Evolutionary conservation across 225 moss, liverwort and hornwort species (phyloP).

Genomic region (Physcomitrellopsis africana): DNA sequence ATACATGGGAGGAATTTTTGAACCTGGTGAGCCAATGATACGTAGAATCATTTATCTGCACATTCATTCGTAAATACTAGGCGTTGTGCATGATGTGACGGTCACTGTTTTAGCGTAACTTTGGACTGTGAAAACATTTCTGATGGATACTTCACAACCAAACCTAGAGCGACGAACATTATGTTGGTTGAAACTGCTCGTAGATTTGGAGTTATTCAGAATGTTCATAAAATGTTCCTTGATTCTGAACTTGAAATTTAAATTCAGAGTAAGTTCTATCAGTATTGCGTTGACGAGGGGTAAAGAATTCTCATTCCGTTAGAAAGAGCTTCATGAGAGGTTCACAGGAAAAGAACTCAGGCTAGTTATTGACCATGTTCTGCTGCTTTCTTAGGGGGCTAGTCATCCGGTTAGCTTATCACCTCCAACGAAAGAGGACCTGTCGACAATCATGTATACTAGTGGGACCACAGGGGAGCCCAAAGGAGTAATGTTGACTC

Average conservation of each 20-base stretch:
- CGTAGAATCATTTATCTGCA: not conserved
- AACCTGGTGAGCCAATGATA: conserved; percentile 43
- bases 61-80: conserved; percentile 7
- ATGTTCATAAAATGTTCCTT: not conserved
- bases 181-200: not conserved
- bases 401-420: conserved; percentile 39
- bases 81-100: conserved; percentile 24
- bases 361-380: conserved; percentile 26
- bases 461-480: conserved; percentile 93
- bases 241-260: not conserved
- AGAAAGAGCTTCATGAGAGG: conserved; percentile 6
- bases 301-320: not conserved
- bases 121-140: not conserved
- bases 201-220: not conserved
- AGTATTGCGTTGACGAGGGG: not conserved
- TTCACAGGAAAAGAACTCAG: conserved; percentile 13
- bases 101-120: conserved; percentile 17
- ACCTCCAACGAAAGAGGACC: conserved; percentile 60
- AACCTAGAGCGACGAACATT: not conserved
- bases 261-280: conserved; percentile 20
- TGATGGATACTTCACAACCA: no score
- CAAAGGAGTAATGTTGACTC: conserved; percentile 75
- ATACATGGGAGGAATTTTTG: conserved; percentile 65
- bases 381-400: conserved; percentile 41
- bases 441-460: conserved; percentile 91